Percentiles rank a stretch among this genome's conserved stretches.
phyloP scores from a whole-genome alignment of 768 basidiomycete genomes.

The Russula dissimulans region DNA sequence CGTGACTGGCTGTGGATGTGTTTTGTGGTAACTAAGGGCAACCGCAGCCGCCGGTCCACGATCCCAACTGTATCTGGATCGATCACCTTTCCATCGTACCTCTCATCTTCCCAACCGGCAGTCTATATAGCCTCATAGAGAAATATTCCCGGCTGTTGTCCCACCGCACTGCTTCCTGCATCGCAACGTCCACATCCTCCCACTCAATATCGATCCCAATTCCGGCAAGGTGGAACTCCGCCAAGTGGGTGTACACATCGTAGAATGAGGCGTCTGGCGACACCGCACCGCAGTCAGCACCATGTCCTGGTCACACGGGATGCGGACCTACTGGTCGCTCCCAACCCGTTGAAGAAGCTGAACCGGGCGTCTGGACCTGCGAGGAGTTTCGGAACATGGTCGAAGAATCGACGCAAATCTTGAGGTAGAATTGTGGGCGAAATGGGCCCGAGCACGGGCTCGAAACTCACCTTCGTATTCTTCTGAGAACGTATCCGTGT shows the following conservation, averaged over 20 bases:
- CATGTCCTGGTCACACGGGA: not conserved
- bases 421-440: not conserved
- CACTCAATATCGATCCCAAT: constrained; percentile 73
- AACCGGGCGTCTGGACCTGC: constrained; percentile 67
- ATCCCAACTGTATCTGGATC: no score
- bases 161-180: constrained; percentile 57
- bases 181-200: constrained; percentile 68
- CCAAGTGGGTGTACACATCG: constrained; percentile 80
- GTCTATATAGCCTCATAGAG: constrained; percentile 60
- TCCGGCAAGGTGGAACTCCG: constrained; percentile 78
- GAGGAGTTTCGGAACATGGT: constrained; percentile 66
- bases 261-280: constrained; percentile 72
- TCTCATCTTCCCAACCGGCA: constrained; percentile 36
- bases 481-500: constrained; percentile 92
- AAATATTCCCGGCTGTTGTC: constrained; percentile 71
- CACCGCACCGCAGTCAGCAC: not conserved
- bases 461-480: constrained; percentile 54
- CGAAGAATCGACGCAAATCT: constrained; percentile 78
- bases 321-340: constrained; percentile 67
- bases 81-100: constrained; percentile 24
- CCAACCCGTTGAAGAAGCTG: constrained; percentile 96
- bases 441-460: not conserved
- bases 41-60: no score
- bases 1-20: no score
- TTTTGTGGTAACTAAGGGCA: no score